Evolutionary conservation across 2,329 filamentous ascomycete species (phyloP).

Genomic region (Cordyceps javanica): DNA sequence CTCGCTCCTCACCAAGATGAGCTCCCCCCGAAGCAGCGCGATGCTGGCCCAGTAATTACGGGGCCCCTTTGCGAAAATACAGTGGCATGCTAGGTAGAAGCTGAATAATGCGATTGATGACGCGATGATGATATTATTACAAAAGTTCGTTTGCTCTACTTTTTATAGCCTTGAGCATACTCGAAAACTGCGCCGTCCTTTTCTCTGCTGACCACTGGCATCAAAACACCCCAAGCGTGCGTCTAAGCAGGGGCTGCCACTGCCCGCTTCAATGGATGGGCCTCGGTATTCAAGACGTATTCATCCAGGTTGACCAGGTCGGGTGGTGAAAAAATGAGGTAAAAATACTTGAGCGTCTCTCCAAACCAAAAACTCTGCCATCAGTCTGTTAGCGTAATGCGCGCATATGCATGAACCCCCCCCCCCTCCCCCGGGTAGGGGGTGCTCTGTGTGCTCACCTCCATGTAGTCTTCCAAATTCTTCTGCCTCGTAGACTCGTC

Average conservation of each 20-base stretch:
- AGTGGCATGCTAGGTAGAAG: too few relatives aligned
- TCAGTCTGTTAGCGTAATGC: slow-evolving; percentile 77
- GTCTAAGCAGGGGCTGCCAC: neutral
- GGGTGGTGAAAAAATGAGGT: slow-evolving; percentile 52
- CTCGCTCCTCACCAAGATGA: too few relatives aligned
- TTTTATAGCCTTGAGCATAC: neutral
- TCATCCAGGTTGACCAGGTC: slow-evolving; percentile 51
- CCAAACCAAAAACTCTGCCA: slow-evolving; percentile 62
- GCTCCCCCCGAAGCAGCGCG: too few relatives aligned
- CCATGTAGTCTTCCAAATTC: slow-evolving; percentile 54
- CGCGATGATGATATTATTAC: too few relatives aligned
- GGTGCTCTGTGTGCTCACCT: slow-evolving; percentile 32
- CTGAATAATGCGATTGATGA: too few relatives aligned
- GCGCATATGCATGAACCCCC: slow-evolving; percentile 40
- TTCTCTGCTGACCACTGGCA: neutral
- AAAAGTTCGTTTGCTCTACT: too few relatives aligned
- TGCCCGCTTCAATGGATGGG: slow-evolving; percentile 40
- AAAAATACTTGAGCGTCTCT: slow-evolving; percentile 60
- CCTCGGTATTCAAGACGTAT: slow-evolving; percentile 53
- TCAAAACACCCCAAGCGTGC: neutral
- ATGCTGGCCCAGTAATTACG: too few relatives aligned
- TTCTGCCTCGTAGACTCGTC: slow-evolving; percentile 33
- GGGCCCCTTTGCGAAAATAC: too few relatives aligned
- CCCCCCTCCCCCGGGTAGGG: too few relatives aligned
- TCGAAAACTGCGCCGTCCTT: neutral